Evolutionary conservation across 2,329 filamentous ascomycete species (phyloP), one percentile per base, ranked within the genome.

Genomic region (Amauroascus niger): DNA sequence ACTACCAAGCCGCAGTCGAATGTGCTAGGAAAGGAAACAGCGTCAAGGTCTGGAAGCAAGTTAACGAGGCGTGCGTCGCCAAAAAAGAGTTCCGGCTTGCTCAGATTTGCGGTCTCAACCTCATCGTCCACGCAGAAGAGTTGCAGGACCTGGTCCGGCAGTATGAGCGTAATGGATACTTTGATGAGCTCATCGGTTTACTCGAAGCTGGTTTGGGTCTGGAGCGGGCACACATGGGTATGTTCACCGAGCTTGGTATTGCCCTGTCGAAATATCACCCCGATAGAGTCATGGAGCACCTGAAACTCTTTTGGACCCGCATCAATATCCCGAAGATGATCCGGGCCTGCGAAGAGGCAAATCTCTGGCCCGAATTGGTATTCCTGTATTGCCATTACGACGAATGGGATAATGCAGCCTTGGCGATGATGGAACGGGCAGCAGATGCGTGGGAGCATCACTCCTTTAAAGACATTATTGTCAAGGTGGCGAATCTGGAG

Each of bases 41-140:
- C 72, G 90, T 96, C 73, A 96, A 95, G 77, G 93, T 98, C 50
- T 98, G 93, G 93, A 95, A 93, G 74, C 88, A 98, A 73, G 93
- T 98, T 62, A 94, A 97, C 73, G 86, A 88, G 67, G 93, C 91
- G 20, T 98, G 93, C 67, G 87, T 98, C 60, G 82, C 81, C 58
- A 98, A 97, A 82, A 97, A 95, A 77, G 93, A 98, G 69, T 98
- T 98, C 82, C 87, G 91, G 58, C 85, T 98, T 56, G 93, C 94
- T 24, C 93, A 97, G 74, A 98, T 98, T 64, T 98, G 93, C 66
- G 94, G 94, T 78, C 83, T 98, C 57, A 97, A 98, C 75, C 78
- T 98, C 56, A 96, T 98, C 64, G 85, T 98, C 22, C 91, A 98
- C 71, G 93, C 94, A 24, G 93, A 98, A 71, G 93, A 98, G 71